Conservation (phyloP, 345 rosid species). For the Sonneratia caseolaris region DNA sequence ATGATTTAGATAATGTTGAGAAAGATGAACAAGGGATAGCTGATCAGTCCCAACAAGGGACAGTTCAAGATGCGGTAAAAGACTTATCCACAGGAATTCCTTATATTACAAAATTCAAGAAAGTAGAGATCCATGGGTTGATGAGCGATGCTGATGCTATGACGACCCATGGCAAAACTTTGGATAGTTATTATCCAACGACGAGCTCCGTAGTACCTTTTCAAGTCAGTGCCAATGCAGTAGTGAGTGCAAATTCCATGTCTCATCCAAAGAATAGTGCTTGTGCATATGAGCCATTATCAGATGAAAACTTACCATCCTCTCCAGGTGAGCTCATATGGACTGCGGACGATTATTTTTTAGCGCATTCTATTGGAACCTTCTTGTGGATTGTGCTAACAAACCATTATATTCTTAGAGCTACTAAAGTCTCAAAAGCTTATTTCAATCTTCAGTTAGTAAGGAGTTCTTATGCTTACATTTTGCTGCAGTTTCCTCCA, state of each 20-base stretch:
- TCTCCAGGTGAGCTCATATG: conserved; percentile 11
- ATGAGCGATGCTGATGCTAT: conserved; percentile 6
- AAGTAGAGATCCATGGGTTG: conserved; percentile 13
- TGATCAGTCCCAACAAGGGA: conserved; percentile 4
- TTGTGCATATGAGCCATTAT: conserved; percentile 20
- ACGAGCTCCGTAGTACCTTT: conserved; percentile 14
- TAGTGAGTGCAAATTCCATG: conserved; percentile 16
- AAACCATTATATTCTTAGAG: background rate
- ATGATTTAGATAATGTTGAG: conserved; percentile 10
- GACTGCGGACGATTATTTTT: background rate
- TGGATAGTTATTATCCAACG: conserved; percentile 6
- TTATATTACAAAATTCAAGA: conserved; percentile 6
- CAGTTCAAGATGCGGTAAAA: conserved; percentile 11
- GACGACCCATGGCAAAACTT: conserved; percentile 15
- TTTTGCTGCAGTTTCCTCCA: conserved; percentile 11
- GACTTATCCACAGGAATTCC: conserved; percentile 4
- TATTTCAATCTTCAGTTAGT: background rate
- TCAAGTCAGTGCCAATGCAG: conserved; percentile 12
- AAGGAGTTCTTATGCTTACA: background rate
- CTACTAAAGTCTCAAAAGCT: background rate
- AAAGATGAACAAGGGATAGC: conserved; percentile 9
- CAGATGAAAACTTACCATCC: conserved; percentile 16
- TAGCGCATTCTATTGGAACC: background rate
- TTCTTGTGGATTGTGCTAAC: background rate
- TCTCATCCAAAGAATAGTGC: conserved; percentile 24